These are phyloP conservation scores for Pascua guehoae DNA, from an alignment of 1,284 basidiomycete genomes.

Conservation along the genomic window DNA sequence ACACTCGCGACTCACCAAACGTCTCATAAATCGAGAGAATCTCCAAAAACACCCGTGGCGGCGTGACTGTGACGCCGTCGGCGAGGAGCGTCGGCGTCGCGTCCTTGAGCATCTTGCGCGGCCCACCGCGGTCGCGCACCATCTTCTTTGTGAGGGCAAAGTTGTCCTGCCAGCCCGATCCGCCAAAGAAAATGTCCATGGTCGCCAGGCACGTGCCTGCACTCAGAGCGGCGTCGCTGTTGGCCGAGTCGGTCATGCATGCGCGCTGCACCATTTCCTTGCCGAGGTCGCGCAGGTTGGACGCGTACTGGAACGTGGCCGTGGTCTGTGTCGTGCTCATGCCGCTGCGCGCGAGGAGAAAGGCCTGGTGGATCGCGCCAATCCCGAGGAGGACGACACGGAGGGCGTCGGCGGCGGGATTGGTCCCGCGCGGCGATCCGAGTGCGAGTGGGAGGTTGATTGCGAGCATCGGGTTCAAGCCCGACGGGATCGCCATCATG, in stretches of 20 bases:
- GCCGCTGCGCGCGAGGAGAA: constrained; percentile 44
- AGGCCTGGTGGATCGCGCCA: constrained; percentile 50
- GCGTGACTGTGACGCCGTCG: constrained; percentile 49
- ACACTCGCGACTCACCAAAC: constrained; percentile 33
- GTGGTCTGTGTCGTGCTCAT: constrained; percentile 35
- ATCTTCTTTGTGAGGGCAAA: constrained; percentile 52
- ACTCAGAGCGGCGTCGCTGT: constrained; percentile 50
- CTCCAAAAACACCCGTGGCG: constrained; percentile 52
- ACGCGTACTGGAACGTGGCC: constrained; percentile 39
- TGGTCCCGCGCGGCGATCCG: constrained; percentile 42
- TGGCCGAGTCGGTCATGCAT: constrained; percentile 15
- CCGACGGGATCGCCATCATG: constrained; percentile 51
- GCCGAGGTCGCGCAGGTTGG: constrained; percentile 35
- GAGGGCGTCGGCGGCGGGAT: constrained; percentile 48
- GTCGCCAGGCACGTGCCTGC: constrained; percentile 50
- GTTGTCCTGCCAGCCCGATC: constrained; percentile 51
- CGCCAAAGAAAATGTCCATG: constrained; percentile 55
- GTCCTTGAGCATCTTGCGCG: constrained; percentile 41
- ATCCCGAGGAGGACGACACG: constrained; percentile 49
- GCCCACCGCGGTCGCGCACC: constrained; percentile 50
- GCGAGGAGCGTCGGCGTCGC: constrained; percentile 31
- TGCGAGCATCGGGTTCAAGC: constrained; percentile 51
- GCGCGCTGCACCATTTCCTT: constrained; percentile 40
- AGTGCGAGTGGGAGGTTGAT: constrained; percentile 51
- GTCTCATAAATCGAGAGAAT: constrained; percentile 55